phyloP scores from a whole-genome alignment of 805 yeast species.

The Kregervanrija fluxuum region DNA sequence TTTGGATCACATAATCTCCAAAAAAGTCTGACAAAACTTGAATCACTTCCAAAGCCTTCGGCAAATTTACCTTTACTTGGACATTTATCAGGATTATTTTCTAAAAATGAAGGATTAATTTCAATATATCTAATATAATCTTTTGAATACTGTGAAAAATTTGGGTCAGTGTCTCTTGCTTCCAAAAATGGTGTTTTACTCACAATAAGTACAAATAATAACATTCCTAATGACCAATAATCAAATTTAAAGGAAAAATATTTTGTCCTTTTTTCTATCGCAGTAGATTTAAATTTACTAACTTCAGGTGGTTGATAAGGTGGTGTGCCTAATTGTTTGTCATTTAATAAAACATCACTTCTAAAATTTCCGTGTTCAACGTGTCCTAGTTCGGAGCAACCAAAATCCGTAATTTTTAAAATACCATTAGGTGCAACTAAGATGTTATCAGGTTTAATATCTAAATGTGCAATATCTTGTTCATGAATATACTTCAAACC shows the following conservation, averaged over 20 bases:
- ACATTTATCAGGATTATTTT: conserved; percentile 47
- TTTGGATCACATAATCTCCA: conserved; percentile 72
- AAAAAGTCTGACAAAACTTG: conserved; percentile 24
- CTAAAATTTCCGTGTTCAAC: conserved; percentile 41
- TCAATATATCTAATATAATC: conserved; percentile 29
- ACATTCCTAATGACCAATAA: conserved; percentile 66
- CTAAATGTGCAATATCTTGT: conserved; percentile 62
- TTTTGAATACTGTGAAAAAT: conserved; percentile 48
- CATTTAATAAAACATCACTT: conserved; percentile 29
- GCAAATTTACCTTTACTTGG: conserved; percentile 33
- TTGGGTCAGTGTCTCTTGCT: conserved; percentile 39
- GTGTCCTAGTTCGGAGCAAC: conserved; percentile 63
- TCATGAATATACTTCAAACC: conserved; percentile 61
- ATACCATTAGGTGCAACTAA: conserved; percentile 53
- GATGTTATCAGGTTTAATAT: conserved; percentile 69
- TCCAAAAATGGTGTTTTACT: conserved; percentile 54
- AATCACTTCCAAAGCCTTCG: conserved; percentile 14
- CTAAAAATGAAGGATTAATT: conserved; percentile 40
- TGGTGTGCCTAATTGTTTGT: conserved; percentile 66
- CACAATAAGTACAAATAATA: conserved; percentile 53
- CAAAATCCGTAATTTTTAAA: conserved; percentile 68
- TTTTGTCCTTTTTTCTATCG: conserved; percentile 17
- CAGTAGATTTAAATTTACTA: conserved; percentile 35
- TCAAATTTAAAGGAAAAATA: conserved; percentile 62
- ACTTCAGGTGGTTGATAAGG: conserved; percentile 81